Evolutionary conservation across 2,329 filamentous ascomycete genomes (phyloP).

Genomic region (Apiospora marii): DNA sequence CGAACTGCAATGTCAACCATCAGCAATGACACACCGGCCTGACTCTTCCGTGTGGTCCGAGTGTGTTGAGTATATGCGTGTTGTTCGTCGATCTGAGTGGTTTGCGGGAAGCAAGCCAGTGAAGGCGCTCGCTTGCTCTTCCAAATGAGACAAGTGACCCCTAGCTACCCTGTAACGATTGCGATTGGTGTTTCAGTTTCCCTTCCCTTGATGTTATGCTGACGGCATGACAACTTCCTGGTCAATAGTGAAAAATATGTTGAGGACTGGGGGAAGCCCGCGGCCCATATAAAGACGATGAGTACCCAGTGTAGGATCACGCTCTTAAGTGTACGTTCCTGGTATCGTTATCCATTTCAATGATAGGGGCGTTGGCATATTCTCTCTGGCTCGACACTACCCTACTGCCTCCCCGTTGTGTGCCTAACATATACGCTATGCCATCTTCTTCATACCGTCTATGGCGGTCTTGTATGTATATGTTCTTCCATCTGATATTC

Average conservation of each 20-base stretch:
- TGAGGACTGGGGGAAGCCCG: background rate
- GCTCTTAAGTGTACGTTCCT: background rate
- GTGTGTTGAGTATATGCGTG: background rate
- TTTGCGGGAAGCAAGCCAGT: background rate
- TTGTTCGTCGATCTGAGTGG: background rate
- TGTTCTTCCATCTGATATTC: background rate
- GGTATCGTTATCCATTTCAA: background rate
- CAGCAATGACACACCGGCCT: background rate
- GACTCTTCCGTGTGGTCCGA: background rate
- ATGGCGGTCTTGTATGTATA: background rate
- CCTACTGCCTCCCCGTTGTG: background rate
- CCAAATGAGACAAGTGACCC: background rate
- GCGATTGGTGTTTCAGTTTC: background rate
- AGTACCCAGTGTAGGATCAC: background rate
- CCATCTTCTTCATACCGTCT: background rate
- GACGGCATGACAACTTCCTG: background rate
- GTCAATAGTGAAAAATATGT: background rate
- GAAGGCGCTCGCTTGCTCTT: background rate
- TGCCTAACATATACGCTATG: background rate
- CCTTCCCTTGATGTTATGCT: background rate
- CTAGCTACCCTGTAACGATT: background rate
- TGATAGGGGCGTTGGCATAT: background rate
- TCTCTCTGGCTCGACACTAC: background rate
- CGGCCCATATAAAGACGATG: background rate
- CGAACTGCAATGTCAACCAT: background rate